Base-by-base conservation (phyloP, 306 rosid genomes). In the Sicyos baderoa region DNA sequence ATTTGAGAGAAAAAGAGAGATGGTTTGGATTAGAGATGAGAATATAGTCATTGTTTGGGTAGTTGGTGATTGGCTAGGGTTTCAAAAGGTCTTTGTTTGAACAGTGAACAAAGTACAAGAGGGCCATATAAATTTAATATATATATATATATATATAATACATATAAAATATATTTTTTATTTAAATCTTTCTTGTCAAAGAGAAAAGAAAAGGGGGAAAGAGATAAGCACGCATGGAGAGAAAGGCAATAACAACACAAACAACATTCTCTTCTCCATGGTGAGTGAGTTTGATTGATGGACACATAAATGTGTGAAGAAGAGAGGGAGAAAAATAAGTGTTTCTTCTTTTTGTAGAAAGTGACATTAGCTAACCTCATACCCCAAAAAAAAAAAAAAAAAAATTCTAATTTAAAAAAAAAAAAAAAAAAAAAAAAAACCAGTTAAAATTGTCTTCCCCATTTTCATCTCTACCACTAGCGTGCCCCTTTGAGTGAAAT, bases 311-410 rank as follows among this genome's bases (percentile, higher is more conserved):
- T 44, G 22, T 53, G 61, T 13, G 35, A 54, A 40, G 54, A 54
- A 56, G 67, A 22, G 72, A 70, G 42, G 73, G 76, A 78, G 65
- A 77, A 70, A 50, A 37, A 65, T 74, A 12, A 29, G 42, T 57
- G 62, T 70, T 81, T 70, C 70, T 77, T 40, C 99, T 84, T 93
- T 90, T 85, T 76, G 55, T 68, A 70, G 99, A 93, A 78, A 89
- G 86, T 64, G 97, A 93, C 91, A 14, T 74, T 51, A 8, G 13
- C 25, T 35, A 22, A 61, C 7, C 23, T 32, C n/a, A n/a, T n/a
- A n/a, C n/a, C n/a, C n/a, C n/a, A 37, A 37, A 37, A 5, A 4
- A 37, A 5, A 4, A 0, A 5, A 37, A 37, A 5, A 37, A 6
- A 5, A 37, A 37, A 37, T n/a, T n/a, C n/a, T n/a, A n/a, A n/a